A percentile compares a stretch with the other conserved stretches of the same genome.
Conservation (phyloP, 2,329 filamentous ascomycete species). For the Diaporthe sp. region DNA sequence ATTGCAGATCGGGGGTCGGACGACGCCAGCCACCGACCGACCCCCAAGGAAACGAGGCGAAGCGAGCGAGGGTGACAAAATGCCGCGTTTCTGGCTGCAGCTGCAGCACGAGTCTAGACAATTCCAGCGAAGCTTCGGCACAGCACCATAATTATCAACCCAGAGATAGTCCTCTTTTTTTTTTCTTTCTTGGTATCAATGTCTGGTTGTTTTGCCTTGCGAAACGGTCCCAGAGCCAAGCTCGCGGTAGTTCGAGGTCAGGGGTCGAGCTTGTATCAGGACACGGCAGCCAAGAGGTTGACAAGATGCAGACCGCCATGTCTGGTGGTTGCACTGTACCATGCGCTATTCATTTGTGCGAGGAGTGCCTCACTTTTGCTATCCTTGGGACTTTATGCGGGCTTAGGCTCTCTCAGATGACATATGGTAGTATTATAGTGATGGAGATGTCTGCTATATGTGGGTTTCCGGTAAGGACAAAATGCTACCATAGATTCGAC, state of each 20-base stretch:
- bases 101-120: not conserved
- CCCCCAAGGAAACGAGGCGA: constrained; percentile 7
- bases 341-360: constrained; percentile 4
- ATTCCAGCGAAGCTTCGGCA: not conserved
- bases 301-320: constrained; percentile 32
- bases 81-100: constrained; percentile 29
- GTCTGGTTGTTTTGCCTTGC: not conserved
- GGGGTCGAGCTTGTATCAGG: constrained; percentile 26
- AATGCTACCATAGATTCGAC: not conserved
- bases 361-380: constrained; percentile 11
- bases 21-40: not conserved
- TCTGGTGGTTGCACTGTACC: constrained; percentile 2
- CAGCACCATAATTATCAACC: not conserved
- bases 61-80: constrained; percentile 28
- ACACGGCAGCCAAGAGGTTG: constrained; percentile 30
- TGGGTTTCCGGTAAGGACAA: not conserved
- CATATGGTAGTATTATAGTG: not conserved
- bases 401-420: not conserved
- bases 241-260: constrained; percentile 14
- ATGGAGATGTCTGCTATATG: not conserved
- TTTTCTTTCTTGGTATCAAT: not conserved
- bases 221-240: constrained; percentile 15
- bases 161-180: not conserved
- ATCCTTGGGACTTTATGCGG: constrained; percentile 4
- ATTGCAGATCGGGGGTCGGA: constrained; percentile 6